Evolutionary conservation across 1,139 yeast genomes (phyloP).

Genomic region (Blastobotrys capitulatus): DNA sequence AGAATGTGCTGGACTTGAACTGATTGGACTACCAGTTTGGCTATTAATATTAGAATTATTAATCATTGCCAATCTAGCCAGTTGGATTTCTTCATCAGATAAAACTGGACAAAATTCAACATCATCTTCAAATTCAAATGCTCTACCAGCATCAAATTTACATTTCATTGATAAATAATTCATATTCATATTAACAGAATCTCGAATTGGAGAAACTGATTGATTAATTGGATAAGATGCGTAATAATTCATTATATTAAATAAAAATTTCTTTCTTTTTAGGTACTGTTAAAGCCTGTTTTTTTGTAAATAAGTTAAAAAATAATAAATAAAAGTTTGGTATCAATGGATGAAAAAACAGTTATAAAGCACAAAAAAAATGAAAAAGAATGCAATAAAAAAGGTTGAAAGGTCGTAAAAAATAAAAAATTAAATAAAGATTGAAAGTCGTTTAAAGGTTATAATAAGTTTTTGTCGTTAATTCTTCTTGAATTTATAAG

Average conservation of each 20-base stretch:
- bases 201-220: slow-evolving; percentile 7
- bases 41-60: not conserved
- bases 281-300: not conserved
- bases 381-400: slow-evolving; percentile 1
- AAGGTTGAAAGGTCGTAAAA: slow-evolving; percentile 1
- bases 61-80: slow-evolving; percentile 9
- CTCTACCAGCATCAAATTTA: slow-evolving; percentile 51
- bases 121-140: slow-evolving; percentile 62
- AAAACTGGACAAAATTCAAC: slow-evolving; percentile 56
- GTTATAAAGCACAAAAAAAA: not conserved
- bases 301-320: not conserved
- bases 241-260: slow-evolving; percentile 4
- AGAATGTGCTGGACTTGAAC: slow-evolving; percentile 4
- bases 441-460: too few species aligned
- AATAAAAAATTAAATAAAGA: not conserved
- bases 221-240: slow-evolving; percentile 3
- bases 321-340: not conserved
- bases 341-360: not conserved
- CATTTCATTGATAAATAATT: slow-evolving; percentile 7
- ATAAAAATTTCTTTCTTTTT: too few species aligned
- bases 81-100: slow-evolving; percentile 28
- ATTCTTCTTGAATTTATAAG: too few species aligned
- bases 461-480: too few species aligned
- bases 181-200: not conserved
- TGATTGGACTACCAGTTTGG: not conserved